Conservation (phyloP, 139 green algal genomes). For the Micromonas commoda region DNA sequence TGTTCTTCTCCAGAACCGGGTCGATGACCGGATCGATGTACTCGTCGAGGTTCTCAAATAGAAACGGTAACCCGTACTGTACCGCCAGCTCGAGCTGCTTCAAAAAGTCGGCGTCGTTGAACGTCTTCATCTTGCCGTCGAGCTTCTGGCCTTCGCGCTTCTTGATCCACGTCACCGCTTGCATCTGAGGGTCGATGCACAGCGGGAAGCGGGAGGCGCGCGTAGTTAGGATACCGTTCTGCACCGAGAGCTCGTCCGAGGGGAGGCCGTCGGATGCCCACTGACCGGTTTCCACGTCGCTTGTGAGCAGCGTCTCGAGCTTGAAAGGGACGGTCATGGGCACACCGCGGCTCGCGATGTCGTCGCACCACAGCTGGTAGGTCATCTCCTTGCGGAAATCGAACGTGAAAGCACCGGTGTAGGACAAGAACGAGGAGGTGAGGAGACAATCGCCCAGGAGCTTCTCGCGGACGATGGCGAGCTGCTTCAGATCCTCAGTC, state of each 20-base stretch:
- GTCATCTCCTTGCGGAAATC: constrained; percentile 69
- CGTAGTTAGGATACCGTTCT: constrained; percentile 79
- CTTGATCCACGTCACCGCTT: constrained; percentile 84
- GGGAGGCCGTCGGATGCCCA: constrained; percentile 71
- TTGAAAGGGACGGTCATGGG: constrained; percentile 62
- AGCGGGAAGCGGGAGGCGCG: constrained; percentile 65
- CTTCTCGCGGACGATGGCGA: constrained; percentile 43
- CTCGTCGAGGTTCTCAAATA: constrained; percentile 85
- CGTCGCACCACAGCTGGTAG: constrained; percentile 64
- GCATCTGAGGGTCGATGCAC: constrained; percentile 70
- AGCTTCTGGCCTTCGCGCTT: constrained; percentile 67
- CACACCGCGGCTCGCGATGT: constrained; percentile 51
- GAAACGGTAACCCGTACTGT: constrained; percentile 81
- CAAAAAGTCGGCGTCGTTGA: constrained; percentile 80
- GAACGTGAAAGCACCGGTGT: constrained; percentile 74
- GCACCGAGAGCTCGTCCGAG: constrained; percentile 67
- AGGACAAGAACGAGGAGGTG: constrained; percentile 66
- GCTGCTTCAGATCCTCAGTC: constrained; percentile 59
- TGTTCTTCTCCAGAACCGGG: constrained; percentile 76
- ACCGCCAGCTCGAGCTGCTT: constrained; percentile 88
- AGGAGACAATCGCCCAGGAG: constrained; percentile 77
- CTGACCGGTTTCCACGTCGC: constrained; percentile 59
- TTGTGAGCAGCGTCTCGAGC: constrained; percentile 67
- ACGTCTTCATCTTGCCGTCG: constrained; percentile 75
- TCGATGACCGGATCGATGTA: constrained; percentile 88